Base-by-base conservation (phyloP, 2,329 filamentous ascomycete species). In the Pseudocercospora fuligena region DNA sequence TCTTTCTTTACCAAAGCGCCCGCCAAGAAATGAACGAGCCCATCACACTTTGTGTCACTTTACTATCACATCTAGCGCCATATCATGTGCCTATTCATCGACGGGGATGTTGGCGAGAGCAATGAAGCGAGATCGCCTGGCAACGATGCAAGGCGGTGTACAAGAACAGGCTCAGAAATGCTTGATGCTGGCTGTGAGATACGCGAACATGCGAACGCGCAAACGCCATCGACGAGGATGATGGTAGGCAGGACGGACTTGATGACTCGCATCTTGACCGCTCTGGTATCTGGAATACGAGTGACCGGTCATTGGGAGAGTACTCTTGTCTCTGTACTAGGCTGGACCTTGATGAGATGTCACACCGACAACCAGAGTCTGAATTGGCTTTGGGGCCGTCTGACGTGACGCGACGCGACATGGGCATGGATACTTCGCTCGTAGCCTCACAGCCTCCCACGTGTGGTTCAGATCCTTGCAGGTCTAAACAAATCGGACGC, bases 1-100 rank as follows among this genome's bases (percentile, higher is more conserved):
- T 87, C 90, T 68, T 99, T 99, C 81, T 99, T 99, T 79, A 88
- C 88, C 67, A 96, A 94, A 81, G 51, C 64, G 36, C 58, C 68
- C 6, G 60, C 63, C 19, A 72, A 72, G 66, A 72, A 66, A 25
- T 69, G 58, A 64, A 29, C 23, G 21, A 33, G 12, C 23, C 16
- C 16, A 9, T n/a, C 16, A 19, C n/a, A 19, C 40, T 16, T 4
- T 19, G 8, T 43, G 8, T 43, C 40, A 43, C 5, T 43, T 43
- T 43, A n/a, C 2, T 16, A 19, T 43, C 40, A 19, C 40, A 43
- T 43, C 16, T 43, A 43, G 40, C 5, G 6, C 16, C 40, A 43
- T n/a, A 43, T 19, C n/a, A 43, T 43, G 40, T 43, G 40, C 16
- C 40, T 43, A 16, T 19, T 43, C 40, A 43, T 43, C 16, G 16